These are phyloP conservation scores for Penicillium crystallinum DNA, from an alignment of 495 filamentous ascomycete genomes.

Conservation along the genomic window DNA sequence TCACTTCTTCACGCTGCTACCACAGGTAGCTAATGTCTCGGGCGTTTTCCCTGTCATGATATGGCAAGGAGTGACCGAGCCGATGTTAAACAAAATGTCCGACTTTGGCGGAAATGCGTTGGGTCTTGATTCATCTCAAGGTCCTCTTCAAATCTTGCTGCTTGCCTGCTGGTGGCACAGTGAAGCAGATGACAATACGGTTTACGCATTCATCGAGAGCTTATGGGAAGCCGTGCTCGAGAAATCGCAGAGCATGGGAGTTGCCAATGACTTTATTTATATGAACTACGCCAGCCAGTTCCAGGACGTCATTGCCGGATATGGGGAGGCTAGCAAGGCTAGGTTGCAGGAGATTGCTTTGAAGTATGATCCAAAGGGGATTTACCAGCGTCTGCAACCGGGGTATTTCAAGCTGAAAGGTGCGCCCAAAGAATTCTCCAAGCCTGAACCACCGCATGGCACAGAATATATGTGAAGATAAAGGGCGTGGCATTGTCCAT, in stretches of 20 bases:
- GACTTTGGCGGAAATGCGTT: conserved; percentile 50
- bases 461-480: neutral
- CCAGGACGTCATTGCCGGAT: conserved; percentile 37
- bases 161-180: conserved; percentile 32
- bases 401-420: neutral
- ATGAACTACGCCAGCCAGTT: conserved; percentile 45
- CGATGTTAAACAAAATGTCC: conserved; percentile 33
- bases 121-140: conserved; percentile 43
- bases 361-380: no score
- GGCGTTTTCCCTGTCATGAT: conserved; percentile 41
- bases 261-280: conserved; percentile 53
- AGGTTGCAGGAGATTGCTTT: conserved; percentile 17
- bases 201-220: conserved; percentile 17
- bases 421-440: neutral
- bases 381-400: no score
- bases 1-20: conserved; percentile 27
- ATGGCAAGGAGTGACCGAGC: conserved; percentile 43
- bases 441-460: neutral
- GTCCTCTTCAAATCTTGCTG: no score
- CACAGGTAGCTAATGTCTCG: conserved; percentile 28
- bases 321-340: conserved; percentile 29
- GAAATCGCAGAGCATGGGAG: conserved; percentile 35
- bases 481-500: neutral
- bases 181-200: conserved; percentile 25
- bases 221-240: conserved; percentile 18